phyloP scores from a whole-genome alignment of 352 stramenopile species.

The Vaucheria bursata region DNA sequence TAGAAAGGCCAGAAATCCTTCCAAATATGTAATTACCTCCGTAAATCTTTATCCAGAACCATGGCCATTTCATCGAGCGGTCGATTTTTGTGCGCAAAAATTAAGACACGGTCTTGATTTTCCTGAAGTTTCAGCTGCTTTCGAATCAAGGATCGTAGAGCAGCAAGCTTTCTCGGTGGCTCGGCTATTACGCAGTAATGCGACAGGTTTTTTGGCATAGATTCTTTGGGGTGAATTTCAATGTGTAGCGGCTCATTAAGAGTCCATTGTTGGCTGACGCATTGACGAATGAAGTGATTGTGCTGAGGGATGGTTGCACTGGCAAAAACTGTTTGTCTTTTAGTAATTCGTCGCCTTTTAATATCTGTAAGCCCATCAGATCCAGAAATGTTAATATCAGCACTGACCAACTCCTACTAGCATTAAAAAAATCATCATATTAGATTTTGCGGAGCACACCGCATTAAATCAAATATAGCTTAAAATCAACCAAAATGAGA shows the following conservation, averaged over 20 bases:
- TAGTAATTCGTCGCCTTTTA: constrained; percentile 10
- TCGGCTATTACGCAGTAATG: constrained; percentile 44
- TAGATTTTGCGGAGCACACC: too few species aligned
- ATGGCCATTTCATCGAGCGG: constrained; percentile 22
- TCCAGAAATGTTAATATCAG: too few species aligned
- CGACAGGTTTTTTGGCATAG: constrained; percentile 35
- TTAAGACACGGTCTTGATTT: constrained; percentile 19
- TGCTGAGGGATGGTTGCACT: constrained; percentile 49
- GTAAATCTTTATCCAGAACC: constrained; percentile 21
- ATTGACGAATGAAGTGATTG: constrained; percentile 50
- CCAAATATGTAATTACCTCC: too few species aligned
- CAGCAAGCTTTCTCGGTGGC: constrained; percentile 22
- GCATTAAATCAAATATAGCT: too few species aligned
- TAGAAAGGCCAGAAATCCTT: too few species aligned
- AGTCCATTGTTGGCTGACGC: constrained; percentile 46
- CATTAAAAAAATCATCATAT: too few species aligned
- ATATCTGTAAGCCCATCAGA: background rate
- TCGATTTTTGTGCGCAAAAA: constrained; percentile 29
- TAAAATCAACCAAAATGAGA: too few species aligned
- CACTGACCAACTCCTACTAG: too few species aligned
- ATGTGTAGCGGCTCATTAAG: constrained; percentile 44
- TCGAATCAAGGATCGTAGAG: constrained; percentile 24
- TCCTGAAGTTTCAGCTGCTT: too few species aligned
- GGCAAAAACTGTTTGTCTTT: constrained; percentile 46
- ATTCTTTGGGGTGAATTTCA: constrained; percentile 36